phyloP scores from a whole-genome alignment of 305 asterid species.

The Rubia occidens region DNA sequence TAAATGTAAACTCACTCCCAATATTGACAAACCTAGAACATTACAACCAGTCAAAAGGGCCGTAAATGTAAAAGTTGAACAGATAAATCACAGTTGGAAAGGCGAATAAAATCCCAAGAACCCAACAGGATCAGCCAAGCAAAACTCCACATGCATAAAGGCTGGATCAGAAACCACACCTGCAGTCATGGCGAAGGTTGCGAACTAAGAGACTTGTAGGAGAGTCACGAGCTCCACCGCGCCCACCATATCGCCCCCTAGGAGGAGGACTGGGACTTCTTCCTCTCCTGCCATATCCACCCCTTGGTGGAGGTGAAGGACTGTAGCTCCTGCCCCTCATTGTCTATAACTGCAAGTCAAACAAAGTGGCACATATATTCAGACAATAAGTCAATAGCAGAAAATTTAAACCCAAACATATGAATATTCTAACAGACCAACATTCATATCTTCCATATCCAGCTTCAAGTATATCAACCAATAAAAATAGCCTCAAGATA shows the following conservation, averaged over 20 bases:
- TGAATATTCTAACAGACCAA: background rate
- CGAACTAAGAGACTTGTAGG: constrained; percentile 71
- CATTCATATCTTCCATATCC: background rate
- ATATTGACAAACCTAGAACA: background rate
- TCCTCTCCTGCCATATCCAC: constrained; percentile 56
- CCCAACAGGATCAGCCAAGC: background rate
- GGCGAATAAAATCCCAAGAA: background rate
- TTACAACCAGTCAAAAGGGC: background rate
- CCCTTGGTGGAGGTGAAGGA: constrained; percentile 93
- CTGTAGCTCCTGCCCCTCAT: constrained; percentile 93
- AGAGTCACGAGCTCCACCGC: constrained; percentile 48
- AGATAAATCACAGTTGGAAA: background rate
- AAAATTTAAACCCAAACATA: background rate
- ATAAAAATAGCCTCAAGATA: background rate
- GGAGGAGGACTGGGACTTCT: constrained; percentile 50
- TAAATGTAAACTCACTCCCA: background rate
- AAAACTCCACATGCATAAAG: background rate
- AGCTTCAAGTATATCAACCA: background rate
- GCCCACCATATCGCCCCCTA: constrained; percentile 52
- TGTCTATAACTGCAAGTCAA: constrained; percentile 2
- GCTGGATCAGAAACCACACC: constrained; percentile 29
- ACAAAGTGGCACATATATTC: background rate
- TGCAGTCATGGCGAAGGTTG: constrained; percentile 69
- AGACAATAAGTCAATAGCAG: background rate
- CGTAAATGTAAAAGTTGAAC: no score